Percentiles rank a stretch among this genome's conserved stretches.
phyloP scores from a whole-genome alignment of 495 filamentous ascomycete species.

The Aspergillus incahuasiensis region DNA sequence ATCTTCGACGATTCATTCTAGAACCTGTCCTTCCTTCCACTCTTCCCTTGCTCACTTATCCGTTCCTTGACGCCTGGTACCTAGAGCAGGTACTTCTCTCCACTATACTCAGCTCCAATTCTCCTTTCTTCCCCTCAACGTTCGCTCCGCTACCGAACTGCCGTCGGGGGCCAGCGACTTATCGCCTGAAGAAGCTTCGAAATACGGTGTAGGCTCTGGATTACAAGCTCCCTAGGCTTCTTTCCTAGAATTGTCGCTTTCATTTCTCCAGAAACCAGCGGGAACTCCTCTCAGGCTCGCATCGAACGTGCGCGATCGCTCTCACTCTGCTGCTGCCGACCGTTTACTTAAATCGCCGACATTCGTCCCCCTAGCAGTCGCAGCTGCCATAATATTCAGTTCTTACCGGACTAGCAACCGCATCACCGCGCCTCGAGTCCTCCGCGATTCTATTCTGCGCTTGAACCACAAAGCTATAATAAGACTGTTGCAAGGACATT shows the following conservation, averaged over 20 bases:
- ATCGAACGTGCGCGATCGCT: background rate
- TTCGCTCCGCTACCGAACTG: background rate
- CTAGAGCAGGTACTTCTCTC: slow-evolving; percentile 5
- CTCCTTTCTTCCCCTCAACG: background rate
- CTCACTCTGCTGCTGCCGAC: background rate
- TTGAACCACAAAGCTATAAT: background rate
- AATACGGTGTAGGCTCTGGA: background rate
- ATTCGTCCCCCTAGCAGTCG: background rate
- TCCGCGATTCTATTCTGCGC: background rate
- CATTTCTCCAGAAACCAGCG: background rate
- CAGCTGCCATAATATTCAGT: background rate
- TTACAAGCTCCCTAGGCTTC: background rate
- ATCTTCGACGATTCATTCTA: slow-evolving; percentile 2
- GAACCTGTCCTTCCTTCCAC: background rate
- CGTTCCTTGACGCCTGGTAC: background rate
- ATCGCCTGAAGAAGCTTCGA: background rate
- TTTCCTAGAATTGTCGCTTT: background rate
- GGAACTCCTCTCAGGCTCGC: background rate
- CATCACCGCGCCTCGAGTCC: background rate
- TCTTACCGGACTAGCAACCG: background rate
- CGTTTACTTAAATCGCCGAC: background rate
- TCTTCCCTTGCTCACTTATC: background rate
- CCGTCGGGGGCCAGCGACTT: background rate
- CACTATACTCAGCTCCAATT: background rate
- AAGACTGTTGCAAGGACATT: background rate